Base-by-base conservation (phyloP, 306 rosid species). In the Cucurbita maxima region DNA sequence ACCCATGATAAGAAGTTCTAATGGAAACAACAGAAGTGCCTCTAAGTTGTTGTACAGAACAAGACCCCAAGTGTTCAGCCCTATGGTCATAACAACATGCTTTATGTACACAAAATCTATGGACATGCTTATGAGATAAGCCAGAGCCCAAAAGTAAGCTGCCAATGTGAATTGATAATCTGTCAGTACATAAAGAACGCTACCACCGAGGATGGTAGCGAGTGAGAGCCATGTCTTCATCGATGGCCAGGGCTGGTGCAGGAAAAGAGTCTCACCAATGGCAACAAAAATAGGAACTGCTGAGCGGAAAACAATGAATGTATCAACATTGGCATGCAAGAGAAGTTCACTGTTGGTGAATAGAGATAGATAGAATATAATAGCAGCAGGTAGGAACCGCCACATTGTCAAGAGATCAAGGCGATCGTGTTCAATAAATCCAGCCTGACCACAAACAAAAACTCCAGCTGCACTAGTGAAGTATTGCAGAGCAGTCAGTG, bases 291-390 rank as follows among this genome's bases (percentile, higher is more conserved):
- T 78, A 3, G 97, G 97, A 52, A 91, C 96, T 0, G 75, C 89
- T 0, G 92, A 91, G 16, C 92, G 86, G 55, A 91, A 91, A 73
- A 91, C 96, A 3, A 91, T 91, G 79, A 91, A 91, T 2, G 97
- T 91, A 55, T 91, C 97, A 15, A 91, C 97, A 67, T 91, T 91
- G 64, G 97, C 97, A 77, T 91, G 97, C 54, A 91, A 84, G 53
- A 91, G 92, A 58, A 88, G 84, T 84, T 91, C 92, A 52, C 96
- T 88, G 61, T 91, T 91, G 75, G 97, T 91, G 79, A 91, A 91
- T 55, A 91, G 89, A 14, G 97, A 88, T 10, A 91, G 84, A 66
- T 91, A 91, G 78, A 91, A 91, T 20, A 89, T 91, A 54, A 91
- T 62, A 7, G 97, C 96, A 0, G 96, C 96, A 0, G 96, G 97